Conservation (phyloP, 2,329 filamentous ascomycete genomes). For the Colletotrichum caudatum region DNA sequence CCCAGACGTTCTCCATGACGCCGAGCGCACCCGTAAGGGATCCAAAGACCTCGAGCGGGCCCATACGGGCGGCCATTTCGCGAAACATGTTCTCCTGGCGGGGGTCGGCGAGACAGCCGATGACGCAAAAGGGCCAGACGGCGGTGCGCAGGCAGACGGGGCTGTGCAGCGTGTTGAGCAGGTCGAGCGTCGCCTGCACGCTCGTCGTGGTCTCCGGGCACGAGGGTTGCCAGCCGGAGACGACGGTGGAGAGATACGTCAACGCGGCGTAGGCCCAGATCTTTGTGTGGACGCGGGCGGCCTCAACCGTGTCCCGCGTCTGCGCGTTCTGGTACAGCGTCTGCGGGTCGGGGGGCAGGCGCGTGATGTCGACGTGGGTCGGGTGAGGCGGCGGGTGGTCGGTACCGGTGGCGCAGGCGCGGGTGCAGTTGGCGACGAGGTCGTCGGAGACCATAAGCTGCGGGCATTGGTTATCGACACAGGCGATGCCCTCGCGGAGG, state of each 20-base stretch:
- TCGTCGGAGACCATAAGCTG: constrained; percentile 40
- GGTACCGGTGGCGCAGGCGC: background rate
- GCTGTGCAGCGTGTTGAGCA: constrained; percentile 51
- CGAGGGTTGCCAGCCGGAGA: constrained; percentile 64
- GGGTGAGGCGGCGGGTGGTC: constrained; percentile 45
- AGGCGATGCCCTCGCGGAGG: constrained; percentile 42
- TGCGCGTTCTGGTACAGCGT: constrained; percentile 33
- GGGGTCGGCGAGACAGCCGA: constrained; percentile 54
- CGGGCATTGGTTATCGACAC: constrained; percentile 39
- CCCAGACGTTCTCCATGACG: constrained; percentile 62
- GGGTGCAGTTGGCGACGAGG: constrained; percentile 5
- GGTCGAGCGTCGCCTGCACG: constrained; percentile 48
- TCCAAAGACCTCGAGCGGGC: constrained; percentile 59
- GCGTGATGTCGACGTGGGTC: constrained; percentile 40
- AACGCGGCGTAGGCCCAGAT: constrained; percentile 63
- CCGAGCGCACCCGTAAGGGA: constrained; percentile 57
- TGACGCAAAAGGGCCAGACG: constrained; percentile 58
- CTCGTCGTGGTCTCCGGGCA: constrained; percentile 55
- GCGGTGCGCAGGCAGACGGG: constrained; percentile 54
- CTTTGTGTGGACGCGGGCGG: constrained; percentile 45
- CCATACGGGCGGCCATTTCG: constrained; percentile 55
- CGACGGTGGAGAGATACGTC: constrained; percentile 61
- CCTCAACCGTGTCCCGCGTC: constrained; percentile 24
- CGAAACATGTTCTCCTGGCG: constrained; percentile 59
- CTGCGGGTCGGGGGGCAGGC: constrained; percentile 29